A percentile compares a stretch with the other conserved stretches of the same genome.
phyloP scores from a whole-genome alignment of 805 yeast genomes.

The Kuraishia ogatae region DNA sequence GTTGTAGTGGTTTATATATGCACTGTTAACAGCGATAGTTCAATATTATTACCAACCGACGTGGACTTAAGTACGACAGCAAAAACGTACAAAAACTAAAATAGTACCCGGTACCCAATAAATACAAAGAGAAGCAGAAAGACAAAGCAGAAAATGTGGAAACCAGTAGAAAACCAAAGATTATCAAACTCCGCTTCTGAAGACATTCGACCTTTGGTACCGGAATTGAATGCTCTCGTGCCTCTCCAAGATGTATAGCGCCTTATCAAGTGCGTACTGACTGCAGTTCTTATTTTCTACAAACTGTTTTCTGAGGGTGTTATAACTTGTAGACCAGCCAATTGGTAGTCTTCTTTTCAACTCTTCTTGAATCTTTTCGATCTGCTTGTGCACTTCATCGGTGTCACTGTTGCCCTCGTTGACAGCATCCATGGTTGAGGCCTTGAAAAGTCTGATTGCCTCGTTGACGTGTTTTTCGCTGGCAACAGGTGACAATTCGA shows the following conservation, averaged over 20 bases:
- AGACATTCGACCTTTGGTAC: slow-evolving; percentile 76
- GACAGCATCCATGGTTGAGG: slow-evolving; percentile 93
- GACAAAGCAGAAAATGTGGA: neutral
- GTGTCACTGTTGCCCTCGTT: slow-evolving; percentile 44
- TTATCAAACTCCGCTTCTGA: slow-evolving; percentile 55
- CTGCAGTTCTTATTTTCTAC: slow-evolving; percentile 38
- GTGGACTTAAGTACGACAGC: neutral
- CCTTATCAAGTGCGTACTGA: slow-evolving; percentile 71
- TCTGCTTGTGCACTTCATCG: slow-evolving; percentile 55
- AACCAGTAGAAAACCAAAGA: neutral
- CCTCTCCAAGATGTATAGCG: slow-evolving; percentile 72
- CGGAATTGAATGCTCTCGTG: slow-evolving; percentile 83
- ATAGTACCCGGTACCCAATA: too few species aligned
- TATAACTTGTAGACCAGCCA: slow-evolving; percentile 91
- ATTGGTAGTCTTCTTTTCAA: slow-evolving; percentile 86
- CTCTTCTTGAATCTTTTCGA: slow-evolving; percentile 73
- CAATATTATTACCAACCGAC: neutral
- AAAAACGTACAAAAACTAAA: neutral
- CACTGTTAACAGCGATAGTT: neutral
- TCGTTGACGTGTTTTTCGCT: slow-evolving; percentile 88
- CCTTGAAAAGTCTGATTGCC: slow-evolving; percentile 87
- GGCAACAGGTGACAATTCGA: slow-evolving; percentile 77
- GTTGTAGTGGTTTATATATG: neutral
- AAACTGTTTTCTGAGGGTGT: slow-evolving; percentile 76
- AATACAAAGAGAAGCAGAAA: neutral